Conservation (phyloP, 2,329 filamentous ascomycete genomes). For the Penicillium sp. region DNA sequence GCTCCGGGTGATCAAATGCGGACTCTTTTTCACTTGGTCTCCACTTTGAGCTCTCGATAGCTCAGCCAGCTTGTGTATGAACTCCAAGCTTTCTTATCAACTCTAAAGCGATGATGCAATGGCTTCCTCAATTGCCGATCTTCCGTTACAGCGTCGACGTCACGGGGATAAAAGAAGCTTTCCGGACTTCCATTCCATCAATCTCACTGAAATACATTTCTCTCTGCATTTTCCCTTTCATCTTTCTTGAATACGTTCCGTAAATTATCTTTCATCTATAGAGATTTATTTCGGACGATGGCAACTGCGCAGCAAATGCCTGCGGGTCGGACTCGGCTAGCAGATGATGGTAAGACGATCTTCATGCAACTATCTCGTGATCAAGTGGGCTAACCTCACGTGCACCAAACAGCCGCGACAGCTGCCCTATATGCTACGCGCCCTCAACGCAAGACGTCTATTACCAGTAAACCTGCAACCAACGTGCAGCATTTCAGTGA, state of each 20-base stretch:
- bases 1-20: background rate
- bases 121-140: conserved; percentile 18
- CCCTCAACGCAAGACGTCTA: conserved; percentile 34
- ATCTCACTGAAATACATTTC: conserved; percentile 6
- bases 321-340: conserved; percentile 27
- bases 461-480: conserved; percentile 20
- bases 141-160: conserved; percentile 32
- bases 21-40: background rate
- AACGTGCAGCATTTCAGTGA: conserved; percentile 25
- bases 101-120: conserved; percentile 26
- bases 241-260: background rate
- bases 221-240: conserved; percentile 10
- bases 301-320: conserved; percentile 34
- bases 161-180: conserved; percentile 28
- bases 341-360: conserved; percentile 35
- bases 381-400: conserved; percentile 10
- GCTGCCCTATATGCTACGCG: conserved; percentile 58
- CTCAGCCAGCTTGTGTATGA: background rate
- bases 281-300: conserved; percentile 20
- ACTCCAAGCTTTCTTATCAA: background rate
- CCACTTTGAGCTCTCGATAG: conserved; percentile 1
- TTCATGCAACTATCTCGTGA: background rate
- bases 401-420: conserved; percentile 49
- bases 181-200: conserved; percentile 26
- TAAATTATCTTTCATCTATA: conserved; percentile 7